Percentiles rank a stretch among this genome's conserved stretches.
These are phyloP conservation scores for Irpex sp. DNA, from an alignment of 1,284 basidiomycete genomes.

Conservation along the genomic window DNA sequence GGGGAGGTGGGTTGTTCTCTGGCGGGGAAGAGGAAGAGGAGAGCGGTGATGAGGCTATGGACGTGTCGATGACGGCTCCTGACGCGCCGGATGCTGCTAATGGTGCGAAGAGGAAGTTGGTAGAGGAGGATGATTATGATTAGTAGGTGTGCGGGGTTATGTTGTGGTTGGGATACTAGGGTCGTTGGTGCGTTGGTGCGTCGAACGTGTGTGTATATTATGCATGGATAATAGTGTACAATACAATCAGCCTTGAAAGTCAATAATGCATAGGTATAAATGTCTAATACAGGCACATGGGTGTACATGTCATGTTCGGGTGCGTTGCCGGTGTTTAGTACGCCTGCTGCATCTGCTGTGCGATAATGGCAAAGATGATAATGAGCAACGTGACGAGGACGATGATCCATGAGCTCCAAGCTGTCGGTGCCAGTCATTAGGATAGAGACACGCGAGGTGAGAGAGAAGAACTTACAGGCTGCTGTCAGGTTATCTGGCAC, in stretches of 20 bases:
- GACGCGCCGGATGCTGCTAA: conserved; percentile 39
- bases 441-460: not conserved
- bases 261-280: not conserved
- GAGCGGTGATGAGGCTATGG: conserved; percentile 73
- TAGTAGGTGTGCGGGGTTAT: too few relatives aligned
- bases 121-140: conserved; percentile 85
- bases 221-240: not conserved
- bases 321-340: not conserved
- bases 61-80: conserved; percentile 49
- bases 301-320: not conserved
- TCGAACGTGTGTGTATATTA: not conserved
- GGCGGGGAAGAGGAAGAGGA: conserved; percentile 66
- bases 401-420: conserved; percentile 32
- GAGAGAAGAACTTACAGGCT: conserved; percentile 43
- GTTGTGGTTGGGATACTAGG: too few relatives aligned
- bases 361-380: conserved; percentile 32
- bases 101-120: conserved; percentile 71
- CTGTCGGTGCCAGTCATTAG: conserved; percentile 8
- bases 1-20: conserved; percentile 51
- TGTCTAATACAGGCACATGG: not conserved
- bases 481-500: conserved; percentile 59
- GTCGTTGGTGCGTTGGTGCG: not conserved
- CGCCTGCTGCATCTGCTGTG: conserved; percentile 26
- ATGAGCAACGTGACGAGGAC: conserved; percentile 33
- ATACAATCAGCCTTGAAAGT: not conserved